Evolutionary conservation across 352 stramenopile species (phyloP).

Genomic region (Phytophthora cajani): DNA sequence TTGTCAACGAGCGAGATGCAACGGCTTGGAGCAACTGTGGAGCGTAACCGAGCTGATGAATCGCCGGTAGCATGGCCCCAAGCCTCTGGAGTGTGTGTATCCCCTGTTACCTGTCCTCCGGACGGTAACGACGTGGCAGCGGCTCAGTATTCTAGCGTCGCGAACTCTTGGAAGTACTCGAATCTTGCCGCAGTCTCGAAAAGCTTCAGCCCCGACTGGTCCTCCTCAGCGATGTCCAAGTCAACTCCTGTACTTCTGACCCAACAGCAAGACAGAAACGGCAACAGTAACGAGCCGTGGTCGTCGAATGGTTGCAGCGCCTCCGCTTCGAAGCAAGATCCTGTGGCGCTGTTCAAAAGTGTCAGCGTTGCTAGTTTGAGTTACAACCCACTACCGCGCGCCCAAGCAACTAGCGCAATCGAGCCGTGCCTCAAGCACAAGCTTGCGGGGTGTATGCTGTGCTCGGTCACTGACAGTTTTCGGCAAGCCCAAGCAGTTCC

Average conservation of each 20-base stretch:
- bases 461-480: slow-evolving; percentile 36
- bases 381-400: slow-evolving; percentile 6
- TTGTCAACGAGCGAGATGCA: neutral
- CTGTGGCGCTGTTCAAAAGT: slow-evolving; percentile 18
- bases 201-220: slow-evolving; percentile 18
- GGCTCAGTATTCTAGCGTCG: neutral
- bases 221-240: slow-evolving; percentile 19
- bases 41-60: neutral
- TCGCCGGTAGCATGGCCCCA: neutral
- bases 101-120: slow-evolving; percentile 7
- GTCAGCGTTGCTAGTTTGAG: slow-evolving; percentile 8
- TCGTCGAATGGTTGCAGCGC: neutral
- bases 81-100: slow-evolving; percentile 14
- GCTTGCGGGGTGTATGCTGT: slow-evolving; percentile 71
- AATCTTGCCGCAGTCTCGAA: neutral
- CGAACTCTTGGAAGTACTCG: slow-evolving; percentile 9
- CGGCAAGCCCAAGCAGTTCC: slow-evolving; percentile 5
- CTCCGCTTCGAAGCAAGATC: slow-evolving; percentile 14
- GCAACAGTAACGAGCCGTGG: neutral
- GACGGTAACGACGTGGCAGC: neutral
- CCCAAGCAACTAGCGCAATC: neutral
- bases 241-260: slow-evolving; percentile 13
- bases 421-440: slow-evolving; percentile 60
- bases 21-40: neutral
- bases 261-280: slow-evolving; percentile 15